phyloP scores from a whole-genome alignment of 148 eudicot species.

The Oxyria digyna region DNA sequence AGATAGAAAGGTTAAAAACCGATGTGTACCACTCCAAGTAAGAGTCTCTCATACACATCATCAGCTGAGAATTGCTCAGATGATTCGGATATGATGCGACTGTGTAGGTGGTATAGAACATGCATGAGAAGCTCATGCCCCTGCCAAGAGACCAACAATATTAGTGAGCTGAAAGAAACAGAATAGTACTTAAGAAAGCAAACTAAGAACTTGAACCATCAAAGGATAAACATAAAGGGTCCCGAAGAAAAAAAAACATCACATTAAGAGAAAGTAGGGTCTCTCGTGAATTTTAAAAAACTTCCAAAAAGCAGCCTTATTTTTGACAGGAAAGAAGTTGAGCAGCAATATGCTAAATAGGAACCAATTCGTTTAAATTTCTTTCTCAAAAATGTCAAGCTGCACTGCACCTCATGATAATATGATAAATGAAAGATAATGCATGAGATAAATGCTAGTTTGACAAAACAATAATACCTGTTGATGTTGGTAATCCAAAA shows the following conservation, averaged over 20 bases:
- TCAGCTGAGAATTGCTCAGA: slow-evolving; percentile 38
- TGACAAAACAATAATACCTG: slow-evolving; percentile 41
- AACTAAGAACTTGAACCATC: not conserved
- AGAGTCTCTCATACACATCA: slow-evolving; percentile 65
- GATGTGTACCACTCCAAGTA: slow-evolving; percentile 67
- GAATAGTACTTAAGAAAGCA: not conserved
- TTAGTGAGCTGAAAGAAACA: not conserved
- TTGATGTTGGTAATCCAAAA: slow-evolving; percentile 55
- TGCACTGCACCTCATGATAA: not conserved
- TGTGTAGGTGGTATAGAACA: slow-evolving; percentile 60
- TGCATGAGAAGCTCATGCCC: slow-evolving; percentile 95
- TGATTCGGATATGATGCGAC: slow-evolving; percentile 36
- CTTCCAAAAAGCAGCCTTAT: not conserved
- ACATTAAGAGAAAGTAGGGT: not conserved
- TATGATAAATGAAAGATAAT: not conserved
- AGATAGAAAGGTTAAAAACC: too few species aligned
- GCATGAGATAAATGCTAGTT: not conserved
- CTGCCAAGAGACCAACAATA: slow-evolving; percentile 28
- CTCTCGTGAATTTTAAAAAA: too few species aligned
- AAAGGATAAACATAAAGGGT: not conserved
- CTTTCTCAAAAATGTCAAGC: not conserved
- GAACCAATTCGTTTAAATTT: not conserved
- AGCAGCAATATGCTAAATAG: not conserved
- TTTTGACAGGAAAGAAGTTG: not conserved
- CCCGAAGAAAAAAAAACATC: not conserved